Base-by-base conservation (phyloP, 2,329 filamentous ascomycete genomes). In the Pezicula carpinea region DNA sequence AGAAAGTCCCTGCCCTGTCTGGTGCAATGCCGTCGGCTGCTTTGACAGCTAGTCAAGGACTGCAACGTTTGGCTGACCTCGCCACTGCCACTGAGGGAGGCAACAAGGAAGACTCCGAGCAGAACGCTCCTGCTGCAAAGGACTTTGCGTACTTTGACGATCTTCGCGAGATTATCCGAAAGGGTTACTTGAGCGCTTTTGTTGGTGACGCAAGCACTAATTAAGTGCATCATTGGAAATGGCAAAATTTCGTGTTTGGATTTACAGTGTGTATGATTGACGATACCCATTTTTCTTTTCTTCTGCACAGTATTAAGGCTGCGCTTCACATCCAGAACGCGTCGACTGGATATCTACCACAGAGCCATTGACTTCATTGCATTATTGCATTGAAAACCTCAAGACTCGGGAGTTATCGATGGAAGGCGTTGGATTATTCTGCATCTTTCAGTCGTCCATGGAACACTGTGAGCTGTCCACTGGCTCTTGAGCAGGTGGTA, bases 51-150 rank as follows among this genome's bases (percentile, higher is more conserved):
- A 56, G 48, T 31, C 56, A 60, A 39, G 53, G 55, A 7, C 66
- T 86, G 42, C 80, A 85, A 62, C 79, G 77, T 50, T 67, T 85
- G 7, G 82, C 80, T 6, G 79, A 85, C 55, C 63, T 68, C 39
- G 61, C 61, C 10, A 62, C 61, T n/a, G 61, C 60, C 14, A 48
- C 13, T 19, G 42, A 51, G 7, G 56, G 55, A 34, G 54, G 50
- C 38, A 50, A 50, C 21, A 48, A 50, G 26, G 52, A 55, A 34
- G 40, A 47, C 18, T 36, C 44, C 3, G 39, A 31, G 10, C 22
- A 42, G 26, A 52, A 55, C 10, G n/a, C 14, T 23, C 31, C 36
- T 34, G 31, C 42, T 17, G 38, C 34, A 33, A 22, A 44, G 15
- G 44, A 22, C 19, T 51, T 52, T 26, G 26, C 50, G 41, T 33